A percentile compares a stretch with the other conserved stretches of the same genome.
Evolutionary conservation across 2,329 filamentous ascomycete genomes (phyloP).

Genomic region (Nannizziopsis barbatae): DNA sequence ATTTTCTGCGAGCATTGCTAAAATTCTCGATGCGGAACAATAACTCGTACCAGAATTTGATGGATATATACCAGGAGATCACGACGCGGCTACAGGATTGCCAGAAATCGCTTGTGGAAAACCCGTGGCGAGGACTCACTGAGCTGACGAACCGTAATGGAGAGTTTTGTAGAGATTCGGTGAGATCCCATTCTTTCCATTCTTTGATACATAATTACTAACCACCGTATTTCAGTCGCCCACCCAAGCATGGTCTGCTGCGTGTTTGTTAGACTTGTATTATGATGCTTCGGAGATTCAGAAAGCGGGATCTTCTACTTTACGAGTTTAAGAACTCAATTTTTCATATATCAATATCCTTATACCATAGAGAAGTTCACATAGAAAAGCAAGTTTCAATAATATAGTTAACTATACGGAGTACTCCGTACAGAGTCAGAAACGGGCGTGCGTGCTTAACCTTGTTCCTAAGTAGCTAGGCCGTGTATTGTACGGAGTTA

Average conservation of each 20-base stretch:
- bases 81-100: conserved; percentile 71
- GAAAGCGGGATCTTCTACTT: background rate
- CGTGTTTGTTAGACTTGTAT: conserved; percentile 89
- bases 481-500: too few relatives aligned
- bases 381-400: too few relatives aligned
- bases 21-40: conserved; percentile 76
- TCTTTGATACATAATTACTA: background rate
- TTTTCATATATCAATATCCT: too few relatives aligned
- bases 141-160: conserved; percentile 90
- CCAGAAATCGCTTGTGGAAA: conserved; percentile 70
- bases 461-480: too few relatives aligned
- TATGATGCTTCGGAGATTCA: conserved; percentile 56
- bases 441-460: too few relatives aligned
- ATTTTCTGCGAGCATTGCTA: conserved; percentile 81
- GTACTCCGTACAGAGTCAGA: too few relatives aligned
- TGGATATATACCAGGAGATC: conserved; percentile 90
- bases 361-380: too few relatives aligned
- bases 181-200: conserved; percentile 39
- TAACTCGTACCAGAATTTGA: conserved; percentile 49
- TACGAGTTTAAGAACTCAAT: background rate
- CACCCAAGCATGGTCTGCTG: conserved; percentile 92
- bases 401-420: too few relatives aligned
- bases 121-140: conserved; percentile 77
- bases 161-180: conserved; percentile 73
- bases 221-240: conserved; percentile 51